Conservation (phyloP, 805 yeast genomes). For the Suhomyces emberorum region DNA sequence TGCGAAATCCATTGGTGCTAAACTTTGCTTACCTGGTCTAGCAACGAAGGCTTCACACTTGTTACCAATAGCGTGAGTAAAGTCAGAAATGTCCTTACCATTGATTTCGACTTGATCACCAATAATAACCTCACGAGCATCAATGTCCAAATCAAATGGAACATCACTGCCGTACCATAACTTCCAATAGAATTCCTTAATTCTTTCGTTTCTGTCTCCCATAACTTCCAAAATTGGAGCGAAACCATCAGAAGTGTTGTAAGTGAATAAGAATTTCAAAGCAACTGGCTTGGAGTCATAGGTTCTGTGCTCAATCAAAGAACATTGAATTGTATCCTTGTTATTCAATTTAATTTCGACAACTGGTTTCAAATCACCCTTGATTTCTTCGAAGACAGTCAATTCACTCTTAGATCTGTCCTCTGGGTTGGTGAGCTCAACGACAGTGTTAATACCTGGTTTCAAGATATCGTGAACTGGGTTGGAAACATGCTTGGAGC, state of each 20-base stretch:
- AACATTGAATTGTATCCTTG: constrained; percentile 57
- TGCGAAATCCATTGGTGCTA: constrained; percentile 99
- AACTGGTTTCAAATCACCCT: constrained; percentile 66
- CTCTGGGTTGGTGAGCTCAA: constrained; percentile 53
- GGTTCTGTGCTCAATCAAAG: constrained; percentile 84
- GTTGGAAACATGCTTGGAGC: constrained; percentile 70
- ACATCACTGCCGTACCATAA: constrained; percentile 78
- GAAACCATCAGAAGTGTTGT: constrained; percentile 84
- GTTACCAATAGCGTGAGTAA: constrained; percentile 96
- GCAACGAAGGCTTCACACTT: constrained; percentile 93
- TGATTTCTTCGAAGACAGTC: constrained; percentile 64
- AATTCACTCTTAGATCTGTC: constrained; percentile 55
- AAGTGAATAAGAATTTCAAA: constrained; percentile 73
- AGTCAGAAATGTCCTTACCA: constrained; percentile 77
- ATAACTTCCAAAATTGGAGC: constrained; percentile 91
- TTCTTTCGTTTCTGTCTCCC: constrained; percentile 87
- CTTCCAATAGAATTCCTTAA: constrained; percentile 96
- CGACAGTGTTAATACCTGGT: constrained; percentile 61
- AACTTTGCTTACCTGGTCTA: constrained; percentile 76
- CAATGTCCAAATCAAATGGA: constrained; percentile 66
- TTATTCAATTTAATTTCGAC: constrained; percentile 57
- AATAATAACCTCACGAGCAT: constrained; percentile 65
- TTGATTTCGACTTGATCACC: constrained; percentile 70
- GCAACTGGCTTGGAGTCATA: constrained; percentile 71
- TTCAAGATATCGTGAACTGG: constrained; percentile 77